A percentile compares a stretch with the other conserved stretches of the same genome.
Evolutionary conservation across 805 yeast species (phyloP).

Genomic region (Candida michaelii): DNA sequence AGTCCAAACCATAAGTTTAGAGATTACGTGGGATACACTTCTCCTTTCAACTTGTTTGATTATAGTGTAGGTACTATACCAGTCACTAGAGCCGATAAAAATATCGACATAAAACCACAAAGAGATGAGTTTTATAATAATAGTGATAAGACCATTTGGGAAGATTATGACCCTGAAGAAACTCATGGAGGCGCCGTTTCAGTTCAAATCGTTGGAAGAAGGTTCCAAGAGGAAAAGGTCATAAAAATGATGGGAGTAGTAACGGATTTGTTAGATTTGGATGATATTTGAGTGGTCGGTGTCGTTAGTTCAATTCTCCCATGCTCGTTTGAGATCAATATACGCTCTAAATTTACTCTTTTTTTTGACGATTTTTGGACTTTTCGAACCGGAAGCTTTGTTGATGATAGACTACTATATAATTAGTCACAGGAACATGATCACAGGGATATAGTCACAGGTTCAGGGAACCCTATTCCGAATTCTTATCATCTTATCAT

Average conservation of each 20-base stretch:
- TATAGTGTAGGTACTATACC: slow-evolving; percentile 62
- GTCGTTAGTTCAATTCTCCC: too few species aligned
- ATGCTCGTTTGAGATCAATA: too few species aligned
- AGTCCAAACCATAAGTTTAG: slow-evolving; percentile 65
- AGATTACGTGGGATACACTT: slow-evolving; percentile 59
- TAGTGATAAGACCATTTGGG: slow-evolving; percentile 48
- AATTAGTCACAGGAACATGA: background rate
- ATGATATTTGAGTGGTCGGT: slow-evolving; percentile 8
- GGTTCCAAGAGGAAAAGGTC: slow-evolving; percentile 58
- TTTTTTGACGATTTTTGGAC: background rate
- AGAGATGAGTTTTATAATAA: slow-evolving; percentile 41
- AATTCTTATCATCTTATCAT: too few species aligned
- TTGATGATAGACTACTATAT: background rate
- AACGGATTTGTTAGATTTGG: slow-evolving; percentile 4
- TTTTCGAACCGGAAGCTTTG: too few species aligned
- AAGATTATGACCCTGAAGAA: slow-evolving; percentile 47
- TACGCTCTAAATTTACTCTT: too few species aligned
- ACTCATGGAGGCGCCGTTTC: slow-evolving; percentile 55
- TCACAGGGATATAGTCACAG: background rate
- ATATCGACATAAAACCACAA: slow-evolving; percentile 32
- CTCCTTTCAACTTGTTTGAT: slow-evolving; percentile 71
- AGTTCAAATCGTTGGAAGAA: slow-evolving; percentile 52
- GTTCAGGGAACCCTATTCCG: background rate
- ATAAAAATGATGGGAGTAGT: slow-evolving; percentile 45
- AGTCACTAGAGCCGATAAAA: slow-evolving; percentile 53